phyloP scores from a whole-genome alignment of 2,329 filamentous ascomycete species.

The Arthrobotrys sinensis region DNA sequence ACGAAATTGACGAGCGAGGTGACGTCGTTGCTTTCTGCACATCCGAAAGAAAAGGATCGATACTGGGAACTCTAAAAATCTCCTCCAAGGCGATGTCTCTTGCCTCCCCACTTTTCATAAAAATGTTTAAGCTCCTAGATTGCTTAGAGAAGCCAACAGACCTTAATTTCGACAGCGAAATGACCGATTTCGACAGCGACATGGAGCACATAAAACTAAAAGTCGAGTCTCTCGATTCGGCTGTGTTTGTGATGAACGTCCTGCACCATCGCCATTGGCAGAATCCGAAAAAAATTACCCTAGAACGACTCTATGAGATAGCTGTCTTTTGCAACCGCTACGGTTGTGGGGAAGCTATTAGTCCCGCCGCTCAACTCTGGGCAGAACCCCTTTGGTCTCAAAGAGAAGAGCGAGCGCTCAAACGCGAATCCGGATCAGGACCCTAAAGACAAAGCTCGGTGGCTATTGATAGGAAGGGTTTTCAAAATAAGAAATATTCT shows the following conservation, averaged over 20 bases:
- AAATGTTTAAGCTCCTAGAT: too few relatives aligned
- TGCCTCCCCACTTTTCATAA: too few relatives aligned
- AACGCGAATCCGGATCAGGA: not conserved
- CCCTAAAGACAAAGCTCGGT: not conserved
- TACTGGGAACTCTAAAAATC: too few relatives aligned
- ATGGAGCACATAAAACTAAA: too few relatives aligned
- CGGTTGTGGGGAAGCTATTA: not conserved
- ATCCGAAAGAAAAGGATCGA: too few relatives aligned
- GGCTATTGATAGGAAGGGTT: not conserved
- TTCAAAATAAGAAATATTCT: not conserved
- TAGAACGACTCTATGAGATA: not conserved
- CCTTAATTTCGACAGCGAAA: too few relatives aligned
- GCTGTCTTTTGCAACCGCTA: not conserved
- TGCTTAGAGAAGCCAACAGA: too few relatives aligned
- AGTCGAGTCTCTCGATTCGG: not conserved
- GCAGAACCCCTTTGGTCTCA: not conserved
- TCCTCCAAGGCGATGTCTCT: too few relatives aligned
- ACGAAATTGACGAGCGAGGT: too few relatives aligned
- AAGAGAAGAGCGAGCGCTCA: not conserved
- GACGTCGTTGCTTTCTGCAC: too few relatives aligned
- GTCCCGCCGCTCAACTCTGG: not conserved
- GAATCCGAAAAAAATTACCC: not conserved
- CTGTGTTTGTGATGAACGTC: not conserved
- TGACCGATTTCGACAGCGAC: too few relatives aligned
- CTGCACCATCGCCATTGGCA: not conserved